Base-by-base conservation (phyloP, 2,329 filamentous ascomycete genomes). In the Claviceps humidiphila region DNA sequence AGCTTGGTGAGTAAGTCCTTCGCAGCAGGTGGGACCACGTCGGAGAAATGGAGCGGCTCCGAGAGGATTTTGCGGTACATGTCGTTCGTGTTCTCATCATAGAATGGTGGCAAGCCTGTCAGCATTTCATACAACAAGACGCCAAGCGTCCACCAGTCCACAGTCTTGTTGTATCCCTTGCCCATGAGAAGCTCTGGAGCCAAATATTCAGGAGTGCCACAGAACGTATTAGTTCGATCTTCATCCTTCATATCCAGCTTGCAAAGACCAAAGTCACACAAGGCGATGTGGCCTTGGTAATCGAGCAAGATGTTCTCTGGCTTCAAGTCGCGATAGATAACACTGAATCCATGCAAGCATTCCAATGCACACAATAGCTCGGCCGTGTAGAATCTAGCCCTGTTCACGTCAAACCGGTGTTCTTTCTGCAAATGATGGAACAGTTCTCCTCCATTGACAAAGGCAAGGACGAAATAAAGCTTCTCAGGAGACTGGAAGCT, bases 171-270 rank as follows among this genome's bases (percentile, higher is more conserved):
- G 74, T 97, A 97, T 50, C 93, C 93, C 63, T 93, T 87, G 49
- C 90, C 91, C 64, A 95, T 83, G 34, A 98, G 76, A 54, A 98
- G 77, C 68, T 98, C 93, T 0, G 93, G 93, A 2, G 93, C 93
- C 48, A 97, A 81, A 63, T 98, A 98, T 70, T 98, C 93, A 45
- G 93, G 93, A 5, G 93, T 98, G 57, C 93, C 93, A 65, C 93
- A 97, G 75, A 97, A 97, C 2, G 90, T 97, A 73, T 97, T 97
- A 38, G 93, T 97, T 60, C 89, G 83, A 71, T 98, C 93, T 68
- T 97, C 91, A 62, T 97, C 93, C 78, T 97, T 97, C 90, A 97
- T 97, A 64, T 97, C 91, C 54, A 97, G 76, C 73, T 97, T 97
- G 78, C 93, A 97, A 17, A 98, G 83, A 58, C 93, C 93, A 64